Evolutionary conservation across 495 filamentous ascomycete species (phyloP).

Genomic region (Bathelium albidoporum): DNA sequence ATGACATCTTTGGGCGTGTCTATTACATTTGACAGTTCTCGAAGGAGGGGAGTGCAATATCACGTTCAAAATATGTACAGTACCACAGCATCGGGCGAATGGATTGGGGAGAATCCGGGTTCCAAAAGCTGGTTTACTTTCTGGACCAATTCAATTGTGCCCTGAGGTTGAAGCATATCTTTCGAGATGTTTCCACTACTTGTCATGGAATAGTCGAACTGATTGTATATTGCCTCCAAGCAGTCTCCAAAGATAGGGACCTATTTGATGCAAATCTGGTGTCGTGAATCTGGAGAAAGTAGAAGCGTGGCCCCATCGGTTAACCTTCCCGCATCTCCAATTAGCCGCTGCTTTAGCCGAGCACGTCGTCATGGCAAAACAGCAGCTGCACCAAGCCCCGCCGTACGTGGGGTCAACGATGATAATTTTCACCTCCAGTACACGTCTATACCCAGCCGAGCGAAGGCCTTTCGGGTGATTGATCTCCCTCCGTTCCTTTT

Average conservation of each 20-base stretch:
- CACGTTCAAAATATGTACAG: neutral
- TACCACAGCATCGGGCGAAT: neutral
- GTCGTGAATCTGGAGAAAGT: too few species aligned
- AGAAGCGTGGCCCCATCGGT: neutral
- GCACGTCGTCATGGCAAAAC: neutral
- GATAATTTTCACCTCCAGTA: neutral
- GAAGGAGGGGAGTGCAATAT: too few species aligned
- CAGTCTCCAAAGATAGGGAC: too few species aligned
- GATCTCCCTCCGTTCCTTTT: neutral
- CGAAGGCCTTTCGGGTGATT: neutral
- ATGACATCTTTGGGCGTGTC: neutral
- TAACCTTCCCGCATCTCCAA: neutral
- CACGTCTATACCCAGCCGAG: neutral
- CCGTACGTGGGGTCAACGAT: neutral
- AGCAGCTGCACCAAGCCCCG: neutral
- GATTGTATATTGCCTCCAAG: neutral
- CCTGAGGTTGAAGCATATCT: neutral
- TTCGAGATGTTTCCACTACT: too few species aligned
- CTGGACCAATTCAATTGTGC: neutral
- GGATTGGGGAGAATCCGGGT: neutral
- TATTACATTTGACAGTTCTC: neutral
- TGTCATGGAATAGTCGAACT: neutral
- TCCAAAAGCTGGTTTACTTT: neutral
- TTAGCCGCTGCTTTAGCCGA: conserved; percentile 4
- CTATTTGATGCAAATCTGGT: too few species aligned